These are phyloP conservation scores for Stephania cephalantha DNA, from an alignment of 164 flowering plant species.

Conservation along the genomic window DNA sequence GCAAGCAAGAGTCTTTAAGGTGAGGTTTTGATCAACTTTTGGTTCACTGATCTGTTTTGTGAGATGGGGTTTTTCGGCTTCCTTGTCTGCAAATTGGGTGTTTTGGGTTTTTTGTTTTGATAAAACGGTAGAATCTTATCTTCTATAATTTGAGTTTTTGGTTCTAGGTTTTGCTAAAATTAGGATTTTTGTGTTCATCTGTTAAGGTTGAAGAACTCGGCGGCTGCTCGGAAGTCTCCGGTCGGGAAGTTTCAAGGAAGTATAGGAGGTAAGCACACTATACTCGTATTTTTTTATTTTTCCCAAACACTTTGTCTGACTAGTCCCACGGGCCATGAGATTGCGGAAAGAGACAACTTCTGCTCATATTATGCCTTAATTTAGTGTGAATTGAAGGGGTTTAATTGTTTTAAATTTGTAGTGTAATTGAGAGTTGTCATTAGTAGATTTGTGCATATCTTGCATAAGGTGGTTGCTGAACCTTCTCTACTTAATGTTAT, in stretches of 20 bases:
- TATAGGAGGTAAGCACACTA: slow-evolving; percentile 18
- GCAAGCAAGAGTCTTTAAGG: slow-evolving; percentile 89
- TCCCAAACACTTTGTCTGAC: too few relatives aligned
- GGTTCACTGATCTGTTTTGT: not conserved
- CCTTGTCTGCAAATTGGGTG: not conserved
- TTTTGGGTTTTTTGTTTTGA: not conserved
- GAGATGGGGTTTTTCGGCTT: not conserved
- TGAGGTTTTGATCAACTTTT: slow-evolving; percentile 9
- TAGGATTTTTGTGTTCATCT: not conserved
- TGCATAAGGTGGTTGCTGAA: too few relatives aligned
- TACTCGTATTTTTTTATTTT: not conserved
- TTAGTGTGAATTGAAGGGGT: not conserved
- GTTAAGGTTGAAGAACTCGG: slow-evolving; percentile 41
- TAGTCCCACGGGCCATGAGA: too few relatives aligned
- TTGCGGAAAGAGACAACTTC: not conserved
- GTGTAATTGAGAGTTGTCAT: too few relatives aligned
- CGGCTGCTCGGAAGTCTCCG: slow-evolving; percentile 38
- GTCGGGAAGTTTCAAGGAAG: slow-evolving; percentile 27
- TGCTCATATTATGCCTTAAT: not conserved
- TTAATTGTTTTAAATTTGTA: not conserved
- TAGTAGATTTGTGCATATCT: too few relatives aligned
- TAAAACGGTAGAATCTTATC: not conserved
- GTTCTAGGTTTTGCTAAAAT: not conserved
- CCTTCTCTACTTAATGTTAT: too few relatives aligned
- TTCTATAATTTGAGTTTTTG: not conserved